Conservation (phyloP, 257 asterid species). For the Fraxinus pennsylvanica region DNA sequence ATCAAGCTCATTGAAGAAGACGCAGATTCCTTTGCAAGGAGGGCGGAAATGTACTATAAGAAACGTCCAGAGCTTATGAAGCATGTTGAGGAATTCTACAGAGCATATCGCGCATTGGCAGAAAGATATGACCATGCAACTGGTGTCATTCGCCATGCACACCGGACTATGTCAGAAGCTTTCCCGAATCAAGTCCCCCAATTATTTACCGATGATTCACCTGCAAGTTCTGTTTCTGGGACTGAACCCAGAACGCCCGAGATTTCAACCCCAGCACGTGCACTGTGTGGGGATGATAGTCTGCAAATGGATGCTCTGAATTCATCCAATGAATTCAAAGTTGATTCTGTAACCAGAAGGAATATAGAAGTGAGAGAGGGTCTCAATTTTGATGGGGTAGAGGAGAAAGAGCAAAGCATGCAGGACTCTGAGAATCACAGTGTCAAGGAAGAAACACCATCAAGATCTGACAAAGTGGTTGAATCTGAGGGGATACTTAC, state of each 20-base stretch:
- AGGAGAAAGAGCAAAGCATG: conserved; percentile 44
- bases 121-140: conserved; percentile 98
- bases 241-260: conserved; percentile 60
- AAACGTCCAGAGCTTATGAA: conserved; percentile 98
- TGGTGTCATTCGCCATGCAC: conserved; percentile 95
- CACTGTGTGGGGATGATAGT: conserved; percentile 32
- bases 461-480: conserved; percentile 29
- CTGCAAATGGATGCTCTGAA: conserved; percentile 27
- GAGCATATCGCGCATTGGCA: conserved; percentile 96
- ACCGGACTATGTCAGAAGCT: conserved; percentile 83
- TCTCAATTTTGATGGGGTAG: conserved; percentile 65
- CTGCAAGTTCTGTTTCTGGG: conserved; percentile 46
- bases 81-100: conserved; percentile 84
- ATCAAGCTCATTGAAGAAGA: conserved; percentile 96
- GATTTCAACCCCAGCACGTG: conserved; percentile 41
- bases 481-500: conserved; percentile 59
- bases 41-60: conserved; percentile 99
- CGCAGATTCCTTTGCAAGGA: conserved; percentile 95
- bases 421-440: conserved; percentile 29
- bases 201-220: conserved; percentile 66
- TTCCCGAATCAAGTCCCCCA: conserved; percentile 74
- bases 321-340: conserved; percentile 37
- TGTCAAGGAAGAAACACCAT: conserved; percentile 16
- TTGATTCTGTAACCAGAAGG: conserved; percentile 42
- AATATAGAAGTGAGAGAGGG: conserved; percentile 70